A percentile compares a stretch with the other conserved stretches of the same genome.
Conservation (phyloP, 2,329 filamentous ascomycete genomes). For the Macroventuria anomochaeta region DNA sequence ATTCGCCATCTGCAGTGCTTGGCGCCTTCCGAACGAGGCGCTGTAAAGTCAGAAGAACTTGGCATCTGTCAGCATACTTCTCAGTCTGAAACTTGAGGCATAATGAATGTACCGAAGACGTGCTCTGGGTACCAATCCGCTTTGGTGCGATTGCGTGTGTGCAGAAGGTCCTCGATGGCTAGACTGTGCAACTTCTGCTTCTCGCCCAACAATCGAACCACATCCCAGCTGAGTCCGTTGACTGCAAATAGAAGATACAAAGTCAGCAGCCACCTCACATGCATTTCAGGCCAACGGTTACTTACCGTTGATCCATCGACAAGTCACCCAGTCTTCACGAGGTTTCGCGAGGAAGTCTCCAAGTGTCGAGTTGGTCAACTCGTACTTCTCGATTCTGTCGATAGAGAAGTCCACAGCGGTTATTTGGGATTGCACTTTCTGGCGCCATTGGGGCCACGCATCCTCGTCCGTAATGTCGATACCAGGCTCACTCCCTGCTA, state of each 20-base stretch:
- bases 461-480: conserved; percentile 51
- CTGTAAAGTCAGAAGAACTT: conserved; percentile 74
- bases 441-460: conserved; percentile 47
- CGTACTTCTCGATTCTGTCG: conserved; percentile 69
- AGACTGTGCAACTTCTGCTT: conserved; percentile 80
- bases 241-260: conserved; percentile 51
- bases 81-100: not conserved
- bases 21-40: conserved; percentile 68
- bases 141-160: conserved; percentile 84
- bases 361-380: conserved; percentile 72
- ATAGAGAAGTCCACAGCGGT: conserved; percentile 84
- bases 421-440: conserved; percentile 71
- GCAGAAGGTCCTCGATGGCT: conserved; percentile 87
- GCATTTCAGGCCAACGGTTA: not conserved
- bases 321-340: conserved; percentile 71
- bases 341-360: conserved; percentile 68
- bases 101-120: conserved; percentile 60
- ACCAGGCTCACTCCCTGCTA: conserved; percentile 47
- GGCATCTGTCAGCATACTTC: not conserved
- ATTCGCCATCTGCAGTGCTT: conserved; percentile 51
- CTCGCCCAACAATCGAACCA: conserved; percentile 78
- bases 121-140: conserved; percentile 80
- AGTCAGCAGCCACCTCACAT: not conserved
- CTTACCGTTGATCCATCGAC: conserved; percentile 92
- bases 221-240: conserved; percentile 91